These are phyloP conservation scores for Candida fluviatilis DNA, from an alignment of 805 yeast genomes.

Conservation along the genomic window DNA sequence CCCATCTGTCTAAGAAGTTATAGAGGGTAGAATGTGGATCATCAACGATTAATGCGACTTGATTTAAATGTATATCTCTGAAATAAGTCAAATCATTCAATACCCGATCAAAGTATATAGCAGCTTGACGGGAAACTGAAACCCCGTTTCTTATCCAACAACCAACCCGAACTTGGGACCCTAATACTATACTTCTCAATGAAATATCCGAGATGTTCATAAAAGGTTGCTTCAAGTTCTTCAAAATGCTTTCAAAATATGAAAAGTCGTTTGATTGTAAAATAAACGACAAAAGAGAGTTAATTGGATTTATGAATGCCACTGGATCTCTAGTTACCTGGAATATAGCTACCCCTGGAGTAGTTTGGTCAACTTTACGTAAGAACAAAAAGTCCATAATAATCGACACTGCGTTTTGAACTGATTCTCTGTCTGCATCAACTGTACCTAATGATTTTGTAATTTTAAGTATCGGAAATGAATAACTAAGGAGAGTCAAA, in stretches of 20 bases:
- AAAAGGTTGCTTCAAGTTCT: constrained; percentile 27
- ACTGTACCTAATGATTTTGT: constrained; percentile 30
- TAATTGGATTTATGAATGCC: constrained; percentile 58
- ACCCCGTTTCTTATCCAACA: constrained; percentile 75
- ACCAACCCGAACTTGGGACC: constrained; percentile 58
- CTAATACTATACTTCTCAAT: constrained; percentile 55
- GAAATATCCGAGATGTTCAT: constrained; percentile 52
- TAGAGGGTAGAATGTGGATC: constrained; percentile 32
- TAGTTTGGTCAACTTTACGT: constrained; percentile 18
- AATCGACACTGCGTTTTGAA: constrained; percentile 27
- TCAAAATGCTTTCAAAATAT: constrained; percentile 11
- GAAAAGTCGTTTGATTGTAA: constrained; percentile 29
- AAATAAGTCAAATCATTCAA: constrained; percentile 38
- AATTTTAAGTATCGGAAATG: constrained; percentile 41
- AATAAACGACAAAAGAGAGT: constrained; percentile 49
- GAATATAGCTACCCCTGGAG: constrained; percentile 30
- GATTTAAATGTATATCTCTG: constrained; percentile 45
- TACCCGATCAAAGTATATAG: constrained; percentile 41
- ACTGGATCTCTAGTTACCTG: constrained; percentile 47
- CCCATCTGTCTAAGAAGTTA: constrained; percentile 54
- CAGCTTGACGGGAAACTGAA: constrained; percentile 47
- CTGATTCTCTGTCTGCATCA: constrained; percentile 8
- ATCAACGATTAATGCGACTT: constrained; percentile 37
- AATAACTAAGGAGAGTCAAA: constrained; percentile 45
- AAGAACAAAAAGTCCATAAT: constrained; percentile 25